Conservation (phyloP, 305 asterid species). For the Andrographis paniculata region DNA sequence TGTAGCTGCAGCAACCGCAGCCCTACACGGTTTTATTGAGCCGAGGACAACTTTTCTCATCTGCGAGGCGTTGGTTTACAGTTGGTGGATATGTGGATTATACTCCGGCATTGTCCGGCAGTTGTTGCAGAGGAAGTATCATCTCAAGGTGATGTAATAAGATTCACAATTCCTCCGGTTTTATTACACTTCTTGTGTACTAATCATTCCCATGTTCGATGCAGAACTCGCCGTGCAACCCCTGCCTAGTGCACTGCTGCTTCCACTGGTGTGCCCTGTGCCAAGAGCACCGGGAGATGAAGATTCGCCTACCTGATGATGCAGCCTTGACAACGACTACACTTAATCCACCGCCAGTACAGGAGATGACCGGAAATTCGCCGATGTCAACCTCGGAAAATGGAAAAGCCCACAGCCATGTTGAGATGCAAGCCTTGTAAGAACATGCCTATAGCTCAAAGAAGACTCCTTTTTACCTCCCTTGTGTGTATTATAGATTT, state of each 20-base stretch:
- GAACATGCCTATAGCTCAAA: too few species aligned
- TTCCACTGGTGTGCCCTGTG: conserved; percentile 97
- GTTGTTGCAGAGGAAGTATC: conserved; percentile 87
- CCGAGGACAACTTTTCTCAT: conserved; percentile 73
- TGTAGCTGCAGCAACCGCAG: conserved; percentile 62
- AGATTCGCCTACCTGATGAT: conserved; percentile 66
- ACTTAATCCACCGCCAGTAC: conserved; percentile 85
- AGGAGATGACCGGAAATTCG: conserved; percentile 50
- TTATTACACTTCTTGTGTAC: not conserved
- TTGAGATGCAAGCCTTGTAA: conserved; percentile 76
- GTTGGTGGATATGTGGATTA: conserved; percentile 99
- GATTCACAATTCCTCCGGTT: not conserved
- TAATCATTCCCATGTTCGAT: conserved; percentile 4
- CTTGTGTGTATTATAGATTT: too few species aligned
- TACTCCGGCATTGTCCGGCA: conserved; percentile 79
- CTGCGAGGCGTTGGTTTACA: conserved; percentile 72
- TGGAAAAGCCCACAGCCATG: conserved; percentile 37
- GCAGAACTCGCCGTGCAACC: conserved; percentile 95
- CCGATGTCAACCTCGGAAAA: conserved; percentile 41
- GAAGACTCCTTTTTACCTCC: too few species aligned
- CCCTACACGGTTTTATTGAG: conserved; percentile 67
- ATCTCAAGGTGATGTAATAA: conserved; percentile 73
- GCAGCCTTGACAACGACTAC: conserved; percentile 59
- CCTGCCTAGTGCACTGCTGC: conserved; percentile 93
- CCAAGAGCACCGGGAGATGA: conserved; percentile 98